Evolutionary conservation across 1,284 basidiomycete species (phyloP).

Genomic region (Austroboletus niveus): DNA sequence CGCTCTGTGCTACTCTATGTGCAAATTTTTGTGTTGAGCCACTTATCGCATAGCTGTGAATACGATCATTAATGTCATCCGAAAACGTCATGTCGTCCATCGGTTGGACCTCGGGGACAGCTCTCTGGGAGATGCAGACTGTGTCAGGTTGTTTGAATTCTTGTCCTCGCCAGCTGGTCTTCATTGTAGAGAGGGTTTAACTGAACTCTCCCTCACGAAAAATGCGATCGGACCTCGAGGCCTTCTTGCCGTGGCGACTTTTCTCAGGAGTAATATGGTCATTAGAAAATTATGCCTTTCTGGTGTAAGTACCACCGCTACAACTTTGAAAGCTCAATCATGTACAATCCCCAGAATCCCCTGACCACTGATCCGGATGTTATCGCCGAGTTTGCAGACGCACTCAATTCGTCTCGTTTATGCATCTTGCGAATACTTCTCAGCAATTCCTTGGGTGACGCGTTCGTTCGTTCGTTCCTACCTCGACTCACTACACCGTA

Average conservation of each 20-base stretch:
- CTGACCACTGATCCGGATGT: conserved; percentile 23
- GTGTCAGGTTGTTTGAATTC: conserved; percentile 52
- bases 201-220: conserved; percentile 56
- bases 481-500: conserved; percentile 43
- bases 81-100: conserved; percentile 30
- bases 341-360: conserved; percentile 22
- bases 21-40: background rate
- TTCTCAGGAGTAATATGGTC: conserved; percentile 45
- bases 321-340: conserved; percentile 30
- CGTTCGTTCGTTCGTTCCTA: conserved; percentile 51
- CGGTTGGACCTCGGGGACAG: conserved; percentile 31
- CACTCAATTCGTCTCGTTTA: conserved; percentile 30
- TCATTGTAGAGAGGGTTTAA: conserved; percentile 40
- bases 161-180: conserved; percentile 48
- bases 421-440: conserved; percentile 33
- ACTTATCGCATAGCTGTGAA: conserved; percentile 15
- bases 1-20: background rate
- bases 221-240: conserved; percentile 57
- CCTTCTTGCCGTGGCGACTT: conserved; percentile 50
- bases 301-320: conserved; percentile 42
- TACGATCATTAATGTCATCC: conserved; percentile 28
- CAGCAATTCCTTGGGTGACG: conserved; percentile 37
- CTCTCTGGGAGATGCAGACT: conserved; percentile 49
- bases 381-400: conserved; percentile 31
- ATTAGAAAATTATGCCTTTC: conserved; percentile 55